A percentile compares a stretch with the other conserved stretches of the same genome.
Conservation (phyloP, 805 yeast genomes). For the Nakazawaea peltata region DNA sequence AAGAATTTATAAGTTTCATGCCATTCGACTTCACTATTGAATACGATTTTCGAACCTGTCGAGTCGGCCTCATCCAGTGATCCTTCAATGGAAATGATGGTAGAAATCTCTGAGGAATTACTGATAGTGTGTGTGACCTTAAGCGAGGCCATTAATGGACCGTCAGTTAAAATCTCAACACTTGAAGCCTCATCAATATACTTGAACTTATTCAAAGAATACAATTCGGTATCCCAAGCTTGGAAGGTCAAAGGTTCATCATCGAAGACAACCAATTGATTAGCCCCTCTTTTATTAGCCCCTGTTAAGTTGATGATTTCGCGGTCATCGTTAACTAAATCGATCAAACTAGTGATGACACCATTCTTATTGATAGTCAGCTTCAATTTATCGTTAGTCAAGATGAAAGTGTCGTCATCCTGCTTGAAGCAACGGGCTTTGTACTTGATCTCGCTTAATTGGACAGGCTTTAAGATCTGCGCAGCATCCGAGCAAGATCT, state of each 20-base stretch:
- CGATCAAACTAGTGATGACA: constrained; percentile 55
- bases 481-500: no score
- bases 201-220: constrained; percentile 64
- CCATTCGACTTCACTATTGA: constrained; percentile 70
- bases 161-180: constrained; percentile 33
- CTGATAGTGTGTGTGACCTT: constrained; percentile 56
- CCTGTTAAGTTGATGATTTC: constrained; percentile 62
- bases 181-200: constrained; percentile 36
- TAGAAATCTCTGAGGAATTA: constrained; percentile 46
- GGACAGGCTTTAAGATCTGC: constrained; percentile 18
- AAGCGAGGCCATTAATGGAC: constrained; percentile 57
- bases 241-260: constrained; percentile 90
- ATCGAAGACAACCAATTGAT: constrained; percentile 74
- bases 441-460: constrained; percentile 21
- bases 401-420: constrained; percentile 31
- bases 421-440: constrained; percentile 32
- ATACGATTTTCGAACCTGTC: constrained; percentile 34
- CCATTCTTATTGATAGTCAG: constrained; percentile 49
- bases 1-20: constrained; percentile 79
- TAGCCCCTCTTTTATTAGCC: constrained; percentile 61
- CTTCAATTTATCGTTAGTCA: constrained; percentile 54
- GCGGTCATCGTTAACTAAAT: constrained; percentile 40
- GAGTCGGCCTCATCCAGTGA: constrained; percentile 21
- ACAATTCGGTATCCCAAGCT: constrained; percentile 97
- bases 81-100: constrained; percentile 65